Evolutionary conservation across 2,329 filamentous ascomycete species (phyloP), one percentile per base, ranked within the genome.

Genomic region (Hymenoscyphus infarciens): DNA sequence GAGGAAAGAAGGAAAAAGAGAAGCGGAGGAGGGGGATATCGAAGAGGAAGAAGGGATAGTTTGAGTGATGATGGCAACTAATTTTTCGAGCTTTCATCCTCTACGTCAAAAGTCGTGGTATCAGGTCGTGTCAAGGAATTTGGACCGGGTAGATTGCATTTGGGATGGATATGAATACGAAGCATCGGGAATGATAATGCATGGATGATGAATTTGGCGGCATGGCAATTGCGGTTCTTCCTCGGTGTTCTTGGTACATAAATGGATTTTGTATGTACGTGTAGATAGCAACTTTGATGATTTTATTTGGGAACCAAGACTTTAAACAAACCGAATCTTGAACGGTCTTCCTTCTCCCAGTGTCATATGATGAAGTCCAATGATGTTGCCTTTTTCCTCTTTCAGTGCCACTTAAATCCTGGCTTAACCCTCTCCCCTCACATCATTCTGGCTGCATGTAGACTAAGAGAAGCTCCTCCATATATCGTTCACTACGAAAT

Each of bases 1-100:
- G 71, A 73, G 57, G 71, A 74, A 62, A 70, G 69, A 45, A 58
- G 72, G 59, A 67, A 68, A 67, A 71, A 70, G 66, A 70, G 72
- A 56, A 64, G 64, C 60, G 65, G 64, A 33, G 66, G 64, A 27
- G 60, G 63, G 11, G 65, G 63, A 13, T 70, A 71, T 60, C 56
- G 70, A 42, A 61, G 69, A 33, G 68, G 66, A 22, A 38, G 66
- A 29, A 59, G 62, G 31, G 62, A 64, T 61, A 64, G 62, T 55
- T 59, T 64, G 59, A 64, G 62, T 53, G 62, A 63, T 61, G 62
- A 63, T 52, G 62, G 62, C 7, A 58, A 55, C 27, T 60, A 45
- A 60, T 27, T 16, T 29, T 31, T 33, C 25, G 10, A n/a, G 4
- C 16, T 55, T 33, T 55, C 16, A 4, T 33, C 25, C 5, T 33